phyloP scores from a whole-genome alignment of 352 stramenopile species.

The Pythium phragmitis region DNA sequence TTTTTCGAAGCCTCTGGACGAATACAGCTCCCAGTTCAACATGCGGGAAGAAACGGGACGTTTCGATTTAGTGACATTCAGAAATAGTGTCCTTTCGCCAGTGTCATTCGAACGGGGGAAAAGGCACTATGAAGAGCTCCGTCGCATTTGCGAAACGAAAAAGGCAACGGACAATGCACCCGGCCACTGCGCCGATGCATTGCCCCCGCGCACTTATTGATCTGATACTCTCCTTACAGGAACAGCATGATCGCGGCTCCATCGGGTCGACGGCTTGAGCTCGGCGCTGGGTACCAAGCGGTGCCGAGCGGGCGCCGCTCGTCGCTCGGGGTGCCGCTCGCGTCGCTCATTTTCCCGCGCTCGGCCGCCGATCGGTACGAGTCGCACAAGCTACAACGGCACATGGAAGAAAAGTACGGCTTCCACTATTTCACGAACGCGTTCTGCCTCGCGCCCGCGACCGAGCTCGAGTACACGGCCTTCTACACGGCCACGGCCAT shows the following conservation, averaged over 20 bases:
- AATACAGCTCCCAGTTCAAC: conserved; percentile 17
- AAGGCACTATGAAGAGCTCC: conserved; percentile 1
- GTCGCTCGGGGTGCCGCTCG: conserved; percentile 62
- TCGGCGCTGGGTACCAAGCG: conserved; percentile 10
- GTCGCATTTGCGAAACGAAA: background rate
- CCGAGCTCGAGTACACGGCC: conserved; percentile 80
- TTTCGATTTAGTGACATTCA: background rate
- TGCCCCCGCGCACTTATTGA: too few species aligned
- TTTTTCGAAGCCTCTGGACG: conserved; percentile 16
- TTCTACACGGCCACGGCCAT: conserved; percentile 76
- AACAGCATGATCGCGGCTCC: conserved; percentile 10
- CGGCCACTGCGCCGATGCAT: too few species aligned
- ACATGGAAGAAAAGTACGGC: conserved; percentile 78
- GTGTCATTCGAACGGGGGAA: background rate
- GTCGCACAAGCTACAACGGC: conserved; percentile 56
- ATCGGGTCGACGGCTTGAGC: conserved; percentile 13
- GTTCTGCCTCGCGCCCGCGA: conserved; percentile 52
- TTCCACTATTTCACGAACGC: conserved; percentile 83
- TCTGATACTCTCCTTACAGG: too few species aligned
- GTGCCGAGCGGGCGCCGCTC: conserved; percentile 37
- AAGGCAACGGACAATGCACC: too few species aligned
- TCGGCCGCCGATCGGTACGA: conserved; percentile 69
- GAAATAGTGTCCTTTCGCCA: background rate
- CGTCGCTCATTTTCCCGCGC: conserved; percentile 68
- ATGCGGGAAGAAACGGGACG: background rate